A percentile compares a stretch with the other conserved stretches of the same genome.
phyloP scores from a whole-genome alignment of 495 filamentous ascomycete genomes.

The Annulohypoxylon bovei region DNA sequence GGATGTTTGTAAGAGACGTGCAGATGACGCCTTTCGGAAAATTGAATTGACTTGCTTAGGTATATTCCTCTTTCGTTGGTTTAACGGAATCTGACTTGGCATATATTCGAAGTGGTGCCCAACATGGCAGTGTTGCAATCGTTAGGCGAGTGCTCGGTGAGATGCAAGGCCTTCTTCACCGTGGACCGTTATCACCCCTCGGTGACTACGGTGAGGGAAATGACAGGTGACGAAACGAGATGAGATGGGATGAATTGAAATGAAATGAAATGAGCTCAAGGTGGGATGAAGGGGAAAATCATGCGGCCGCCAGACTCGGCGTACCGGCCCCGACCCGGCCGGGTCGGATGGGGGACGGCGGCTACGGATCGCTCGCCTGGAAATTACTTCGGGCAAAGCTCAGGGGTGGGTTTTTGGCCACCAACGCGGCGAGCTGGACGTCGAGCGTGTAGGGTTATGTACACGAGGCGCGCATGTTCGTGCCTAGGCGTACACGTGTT shows the following conservation, averaged over 20 bases:
- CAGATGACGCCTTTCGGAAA: not conserved
- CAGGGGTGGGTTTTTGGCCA: not conserved
- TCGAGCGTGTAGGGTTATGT: no score
- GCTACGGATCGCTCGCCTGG: conserved; percentile 7
- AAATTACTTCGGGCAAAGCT: not conserved
- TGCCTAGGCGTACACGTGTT: not conserved
- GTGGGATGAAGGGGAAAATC: not conserved
- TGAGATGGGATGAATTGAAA: not conserved
- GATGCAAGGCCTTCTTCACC: not conserved
- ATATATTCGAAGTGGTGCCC: no score
- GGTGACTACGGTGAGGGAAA: not conserved
- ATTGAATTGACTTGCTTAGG: not conserved
- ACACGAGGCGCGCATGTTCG: not conserved
- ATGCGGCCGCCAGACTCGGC: not conserved
- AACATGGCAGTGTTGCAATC: no score
- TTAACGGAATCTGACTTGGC: not conserved
- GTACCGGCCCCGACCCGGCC: not conserved
- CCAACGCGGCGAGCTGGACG: not conserved
- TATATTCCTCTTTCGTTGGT: not conserved
- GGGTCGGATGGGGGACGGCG: conserved; percentile 4
- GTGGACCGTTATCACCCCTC: not conserved
- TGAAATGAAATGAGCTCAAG: not conserved
- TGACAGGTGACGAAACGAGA: not conserved
- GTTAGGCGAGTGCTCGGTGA: not conserved
- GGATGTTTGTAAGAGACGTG: not conserved